Base-by-base conservation (phyloP, 305 asterid species). In the Fraxinus dipetala region DNA sequence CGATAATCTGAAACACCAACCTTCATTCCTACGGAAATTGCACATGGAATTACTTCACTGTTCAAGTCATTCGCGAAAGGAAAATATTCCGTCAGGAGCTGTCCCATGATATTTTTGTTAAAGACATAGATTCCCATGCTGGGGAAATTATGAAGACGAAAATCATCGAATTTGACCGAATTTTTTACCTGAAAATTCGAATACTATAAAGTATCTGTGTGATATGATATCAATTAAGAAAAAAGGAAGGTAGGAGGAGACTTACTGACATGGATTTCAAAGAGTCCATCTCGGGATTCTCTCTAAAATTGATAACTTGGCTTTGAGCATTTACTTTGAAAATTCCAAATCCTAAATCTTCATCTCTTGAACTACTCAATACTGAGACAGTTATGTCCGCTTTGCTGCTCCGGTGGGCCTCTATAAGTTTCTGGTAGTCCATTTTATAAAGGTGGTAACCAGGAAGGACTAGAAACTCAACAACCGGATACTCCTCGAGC, bases 51-150 rank as follows among this genome's bases (percentile, higher is more conserved):
- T 72, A 91, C 86, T 84, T 91, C 91, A 75, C 87, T 84, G 85
- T 87, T 88, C 70, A 94, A 85, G 86, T 94, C 93, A 80, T 91
- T 91, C 13, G 87, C 93, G 9, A 82, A 76, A 22, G 95, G 98
- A 79, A 89, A 91, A 86, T 89, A 74, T 78, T 88, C 90, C 2
- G 86, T 91, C 65, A 94, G 89, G 76, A 94, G 95, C 90, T 85
- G 88, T 86, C 87, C 86, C 97, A 94, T 92, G 13, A 85, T 85
- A 83, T 90, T 89, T 85, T 89, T 91, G 83, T 90, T 90, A 13
- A 92, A 90, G 40, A 87, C 97, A 87, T 87, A 92, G 77, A 94
- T 92, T 67, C 94, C 98, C 98, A 94, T 94, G 85, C 97, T 85
- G 16, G 89, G 85, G 77, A 85, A 90, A 35, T 69, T 77, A 35